A percentile compares a stretch with the other conserved stretches of the same genome.
These are phyloP conservation scores for Lactarius trivialis DNA, from an alignment of 768 basidiomycete species.

Conservation along the genomic window DNA sequence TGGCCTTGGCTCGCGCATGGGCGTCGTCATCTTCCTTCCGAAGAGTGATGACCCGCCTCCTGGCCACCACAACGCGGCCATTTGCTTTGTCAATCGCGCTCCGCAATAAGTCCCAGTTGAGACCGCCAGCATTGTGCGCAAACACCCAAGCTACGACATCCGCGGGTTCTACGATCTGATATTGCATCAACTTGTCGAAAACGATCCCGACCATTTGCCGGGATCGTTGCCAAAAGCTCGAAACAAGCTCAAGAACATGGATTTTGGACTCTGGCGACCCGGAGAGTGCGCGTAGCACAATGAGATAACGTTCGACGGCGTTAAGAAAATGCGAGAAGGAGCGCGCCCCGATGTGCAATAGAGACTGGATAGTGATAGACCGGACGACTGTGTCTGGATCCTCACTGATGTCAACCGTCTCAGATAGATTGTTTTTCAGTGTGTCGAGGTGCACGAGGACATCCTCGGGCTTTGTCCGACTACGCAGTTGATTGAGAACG, in stretches of 20 bases:
- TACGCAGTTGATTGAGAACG: conserved; percentile 75
- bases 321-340: conserved; percentile 98
- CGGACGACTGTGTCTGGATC: conserved; percentile 64
- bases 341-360: conserved; percentile 86
- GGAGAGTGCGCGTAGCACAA: conserved; percentile 56
- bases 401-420: conserved; percentile 49
- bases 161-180: conserved; percentile 91
- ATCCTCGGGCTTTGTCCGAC: conserved; percentile 72
- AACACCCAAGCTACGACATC: conserved; percentile 90
- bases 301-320: conserved; percentile 91
- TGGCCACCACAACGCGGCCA: conserved; percentile 75
- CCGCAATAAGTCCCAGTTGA: conserved; percentile 83
- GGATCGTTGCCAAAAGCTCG: conserved; percentile 78
- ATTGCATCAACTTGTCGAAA: conserved; percentile 97
- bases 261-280: conserved; percentile 52
- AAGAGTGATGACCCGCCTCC: conserved; percentile 63
- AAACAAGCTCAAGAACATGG: conserved; percentile 65
- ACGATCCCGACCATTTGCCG: conserved; percentile 87
- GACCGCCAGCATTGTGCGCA: conserved; percentile 46
- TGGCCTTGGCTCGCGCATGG: conserved; percentile 67
- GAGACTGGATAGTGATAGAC: conserved; percentile 78
- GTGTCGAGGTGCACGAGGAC: conserved; percentile 69
- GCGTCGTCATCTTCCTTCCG: conserved; percentile 88
- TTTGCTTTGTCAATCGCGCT: conserved; percentile 86
- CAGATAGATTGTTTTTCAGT: conserved; percentile 59